Conservation (phyloP, 2,329 filamentous ascomycete species). For the Chaetomium olivaceum region DNA sequence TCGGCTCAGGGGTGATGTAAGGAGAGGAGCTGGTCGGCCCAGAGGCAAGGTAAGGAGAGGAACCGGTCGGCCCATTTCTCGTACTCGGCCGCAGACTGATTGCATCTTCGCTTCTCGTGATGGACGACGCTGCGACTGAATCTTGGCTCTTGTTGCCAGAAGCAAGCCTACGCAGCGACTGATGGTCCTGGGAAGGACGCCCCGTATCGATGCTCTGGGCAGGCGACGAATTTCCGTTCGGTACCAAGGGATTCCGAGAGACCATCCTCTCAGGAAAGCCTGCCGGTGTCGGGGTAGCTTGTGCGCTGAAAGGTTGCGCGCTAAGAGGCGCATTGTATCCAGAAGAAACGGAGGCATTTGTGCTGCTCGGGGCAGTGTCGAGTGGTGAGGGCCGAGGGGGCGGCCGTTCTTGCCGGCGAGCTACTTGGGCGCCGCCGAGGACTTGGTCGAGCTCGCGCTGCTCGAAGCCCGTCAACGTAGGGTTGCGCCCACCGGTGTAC, state of each 20-base stretch:
- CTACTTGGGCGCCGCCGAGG: conserved; percentile 52
- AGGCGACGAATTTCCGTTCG: conserved; percentile 47
- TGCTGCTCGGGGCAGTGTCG: conserved; percentile 29
- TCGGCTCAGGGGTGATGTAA: conserved; percentile 34
- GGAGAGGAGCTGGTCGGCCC: conserved; percentile 38
- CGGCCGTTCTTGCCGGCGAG: conserved; percentile 28
- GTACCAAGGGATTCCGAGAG: conserved; percentile 36
- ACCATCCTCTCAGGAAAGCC: conserved; percentile 30
- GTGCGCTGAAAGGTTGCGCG: conserved; percentile 16
- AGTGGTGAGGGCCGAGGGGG: conserved; percentile 33
- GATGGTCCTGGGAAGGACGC: conserved; percentile 44
- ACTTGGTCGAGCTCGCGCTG: conserved; percentile 75
- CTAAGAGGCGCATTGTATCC: conserved; percentile 37
- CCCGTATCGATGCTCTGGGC: conserved; percentile 54
- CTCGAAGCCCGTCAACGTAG: conserved; percentile 81
- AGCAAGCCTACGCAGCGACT: conserved; percentile 49
- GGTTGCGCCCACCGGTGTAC: conserved; percentile 84
- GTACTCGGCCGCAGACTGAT: conserved; percentile 54
- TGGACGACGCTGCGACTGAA: conserved; percentile 53
- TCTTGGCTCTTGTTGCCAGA: conserved; percentile 60
- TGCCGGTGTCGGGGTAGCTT: conserved; percentile 12
- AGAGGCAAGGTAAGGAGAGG: conserved; percentile 32
- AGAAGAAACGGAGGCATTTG: conserved; percentile 32
- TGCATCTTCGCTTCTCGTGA: conserved; percentile 53
- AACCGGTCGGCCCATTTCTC: conserved; percentile 46